Conservation (phyloP, 768 basidiomycete species). For the Boletus insuetus region DNA sequence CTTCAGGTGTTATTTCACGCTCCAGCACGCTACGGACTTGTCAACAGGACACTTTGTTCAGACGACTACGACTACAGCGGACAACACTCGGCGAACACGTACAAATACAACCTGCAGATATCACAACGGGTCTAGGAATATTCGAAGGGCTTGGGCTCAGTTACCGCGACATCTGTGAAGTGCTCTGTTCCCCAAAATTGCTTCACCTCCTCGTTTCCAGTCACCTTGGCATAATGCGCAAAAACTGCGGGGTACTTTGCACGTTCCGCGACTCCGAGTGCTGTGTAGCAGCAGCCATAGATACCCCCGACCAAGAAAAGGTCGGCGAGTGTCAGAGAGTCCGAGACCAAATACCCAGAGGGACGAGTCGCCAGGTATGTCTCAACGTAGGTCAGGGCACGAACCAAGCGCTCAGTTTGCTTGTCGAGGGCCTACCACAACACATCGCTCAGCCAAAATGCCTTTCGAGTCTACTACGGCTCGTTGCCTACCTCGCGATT, state of each 20-base stretch:
- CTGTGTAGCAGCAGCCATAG: neutral
- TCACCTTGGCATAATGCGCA: constrained; percentile 16
- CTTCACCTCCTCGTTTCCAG: constrained; percentile 9
- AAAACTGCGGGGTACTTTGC: constrained; percentile 9
- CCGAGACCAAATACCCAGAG: constrained; percentile 14
- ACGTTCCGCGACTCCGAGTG: constrained; percentile 12
- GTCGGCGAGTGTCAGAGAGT: constrained; percentile 17
- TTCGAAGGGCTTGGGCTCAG: too few species aligned
- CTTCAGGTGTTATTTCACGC: too few species aligned
- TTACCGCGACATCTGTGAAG: constrained; percentile 3
- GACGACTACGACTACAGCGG: too few species aligned
- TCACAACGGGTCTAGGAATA: too few species aligned
- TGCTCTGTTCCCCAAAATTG: constrained; percentile 4
- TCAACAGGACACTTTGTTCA: too few species aligned
- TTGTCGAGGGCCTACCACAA: neutral
- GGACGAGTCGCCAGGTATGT: constrained; percentile 2
- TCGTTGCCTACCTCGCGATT: constrained; percentile 7
- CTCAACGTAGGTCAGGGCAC: constrained; percentile 12
- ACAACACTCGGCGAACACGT: too few species aligned
- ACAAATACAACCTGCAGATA: neutral
- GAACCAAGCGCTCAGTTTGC: neutral
- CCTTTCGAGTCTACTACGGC: too few species aligned
- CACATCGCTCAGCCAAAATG: too few species aligned
- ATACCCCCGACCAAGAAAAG: constrained; percentile 5
- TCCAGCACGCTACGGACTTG: too few species aligned